Evolutionary conservation across 2,329 filamentous ascomycete genomes (phyloP), one percentile per base, ranked within the genome.

Genomic region (Xylariales sp.): DNA sequence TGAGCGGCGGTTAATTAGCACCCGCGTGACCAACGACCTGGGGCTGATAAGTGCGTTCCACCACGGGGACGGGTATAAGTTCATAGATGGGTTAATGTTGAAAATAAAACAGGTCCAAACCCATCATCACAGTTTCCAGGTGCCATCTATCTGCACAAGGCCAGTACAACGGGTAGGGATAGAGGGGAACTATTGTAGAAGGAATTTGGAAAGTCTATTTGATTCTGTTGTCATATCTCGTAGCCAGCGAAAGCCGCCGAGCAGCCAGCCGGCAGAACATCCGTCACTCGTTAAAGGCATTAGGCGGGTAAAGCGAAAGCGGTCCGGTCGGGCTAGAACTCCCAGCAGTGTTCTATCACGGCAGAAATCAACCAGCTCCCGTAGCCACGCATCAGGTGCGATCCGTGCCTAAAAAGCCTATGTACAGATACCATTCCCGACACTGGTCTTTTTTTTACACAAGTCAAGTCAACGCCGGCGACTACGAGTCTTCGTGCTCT

Each of bases 201-300:
- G n/a, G 46, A 54, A 49, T 4, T 57, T 54, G 12, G 30, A 45
- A 32, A 36, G 6, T 61, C 43, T 54, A 65, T 65, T 54, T 32
- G 4, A 53, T 41, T 65, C 46, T 50, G 36, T 23, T 55, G 18
- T 62, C 62, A 55, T 68, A 62, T 65, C 66, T 68, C 66, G 28
- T 68, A 59, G 56, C 49, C 46, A 34, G 62, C 30, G 46, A 55
- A 62, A 30, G 36, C 18, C 58, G 12, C 18, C 23, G 36, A 32
- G 43, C 54, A 10, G 32, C 45, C 32, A 41, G 54, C 53, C 46
- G 50, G 32, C 34, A 49, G 60, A 53, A 57, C 39, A 53, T 56
- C 46, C 28, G 56, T 56, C 30, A 53, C 32, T 65, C 57, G 39
- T 66, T 23, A 48, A 53, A 58, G 53, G 53, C 53, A 57, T 62